Conservation (phyloP, 176 grass and related monocot genomes). For the Sorghum bicolor region DNA sequence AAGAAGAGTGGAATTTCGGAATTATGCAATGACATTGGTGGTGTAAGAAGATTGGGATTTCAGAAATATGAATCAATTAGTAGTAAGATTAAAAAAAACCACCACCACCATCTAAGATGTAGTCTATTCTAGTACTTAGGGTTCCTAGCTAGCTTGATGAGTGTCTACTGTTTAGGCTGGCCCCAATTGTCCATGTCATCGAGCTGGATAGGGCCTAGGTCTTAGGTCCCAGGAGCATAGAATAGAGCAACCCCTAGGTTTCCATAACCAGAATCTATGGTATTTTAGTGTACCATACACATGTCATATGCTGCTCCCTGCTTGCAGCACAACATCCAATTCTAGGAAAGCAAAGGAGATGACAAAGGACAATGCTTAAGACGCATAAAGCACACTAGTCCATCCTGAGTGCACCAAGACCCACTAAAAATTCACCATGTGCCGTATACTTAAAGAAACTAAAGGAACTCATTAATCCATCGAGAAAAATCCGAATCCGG, state of each 20-base stretch:
- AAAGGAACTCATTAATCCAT: not conserved
- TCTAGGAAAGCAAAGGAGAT: not conserved
- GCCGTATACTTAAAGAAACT: constrained; percentile 24
- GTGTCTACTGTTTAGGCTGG: no score
- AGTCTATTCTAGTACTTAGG: not conserved
- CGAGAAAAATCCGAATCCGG: no score
- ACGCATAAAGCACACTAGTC: constrained; percentile 13
- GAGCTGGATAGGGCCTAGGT: not conserved
- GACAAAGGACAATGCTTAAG: constrained; percentile 20
- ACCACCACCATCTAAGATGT: not conserved
- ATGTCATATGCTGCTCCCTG: constrained; percentile 3
- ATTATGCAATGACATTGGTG: not conserved
- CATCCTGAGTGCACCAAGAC: not conserved
- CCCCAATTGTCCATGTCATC: not conserved
- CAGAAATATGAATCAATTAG: not conserved
- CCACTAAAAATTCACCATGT: constrained; percentile 25
- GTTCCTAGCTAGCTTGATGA: no score
- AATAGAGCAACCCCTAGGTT: not conserved
- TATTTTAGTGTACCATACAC: not conserved
- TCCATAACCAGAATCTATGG: not conserved
- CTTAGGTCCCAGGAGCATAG: not conserved
- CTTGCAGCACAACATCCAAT: constrained; percentile 11
- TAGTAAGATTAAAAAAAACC: not conserved
- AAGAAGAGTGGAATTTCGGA: not conserved
- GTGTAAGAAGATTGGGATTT: not conserved